A percentile compares a stretch with the other conserved stretches of the same genome.
Conservation (phyloP, 1,284 basidiomycete species). For the Coriolopsis trogii region DNA sequence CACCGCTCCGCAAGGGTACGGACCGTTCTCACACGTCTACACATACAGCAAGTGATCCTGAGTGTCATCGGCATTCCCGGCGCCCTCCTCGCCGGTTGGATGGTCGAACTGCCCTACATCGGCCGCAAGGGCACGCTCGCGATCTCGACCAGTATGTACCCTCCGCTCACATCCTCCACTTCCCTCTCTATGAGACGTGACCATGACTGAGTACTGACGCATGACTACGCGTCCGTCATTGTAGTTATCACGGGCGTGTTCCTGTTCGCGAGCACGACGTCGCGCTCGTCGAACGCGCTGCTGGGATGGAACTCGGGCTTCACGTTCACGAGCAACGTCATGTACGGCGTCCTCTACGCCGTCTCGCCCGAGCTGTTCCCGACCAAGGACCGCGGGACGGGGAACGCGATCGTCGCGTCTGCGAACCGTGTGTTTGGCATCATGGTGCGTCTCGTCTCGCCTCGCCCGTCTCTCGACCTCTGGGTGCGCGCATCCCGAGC, state of each 20-base stretch:
- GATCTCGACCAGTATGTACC: conserved; percentile 52
- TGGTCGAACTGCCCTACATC: conserved; percentile 59
- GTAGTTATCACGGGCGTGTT: conserved; percentile 71
- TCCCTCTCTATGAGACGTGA: neutral
- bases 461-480: no score
- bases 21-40: neutral
- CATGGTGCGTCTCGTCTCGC: conserved; percentile 41
- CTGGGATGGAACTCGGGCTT: conserved; percentile 78
- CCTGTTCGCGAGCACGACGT: conserved; percentile 69
- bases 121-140: conserved; percentile 68
- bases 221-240: no score
- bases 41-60: conserved; percentile 65
- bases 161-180: neutral
- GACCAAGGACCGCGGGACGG: conserved; percentile 71
- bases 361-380: conserved; percentile 72
- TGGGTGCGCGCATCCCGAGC: no score
- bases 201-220: no score
- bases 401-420: conserved; percentile 65
- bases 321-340: conserved; percentile 63
- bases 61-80: conserved; percentile 72
- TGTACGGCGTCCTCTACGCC: conserved; percentile 77
- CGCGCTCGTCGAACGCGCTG: conserved; percentile 60
- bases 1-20: neutral
- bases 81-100: conserved; percentile 60
- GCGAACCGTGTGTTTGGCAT: conserved; percentile 68